phyloP scores from a whole-genome alignment of 1,139 yeast species.

The Hyphopichia fennica region DNA sequence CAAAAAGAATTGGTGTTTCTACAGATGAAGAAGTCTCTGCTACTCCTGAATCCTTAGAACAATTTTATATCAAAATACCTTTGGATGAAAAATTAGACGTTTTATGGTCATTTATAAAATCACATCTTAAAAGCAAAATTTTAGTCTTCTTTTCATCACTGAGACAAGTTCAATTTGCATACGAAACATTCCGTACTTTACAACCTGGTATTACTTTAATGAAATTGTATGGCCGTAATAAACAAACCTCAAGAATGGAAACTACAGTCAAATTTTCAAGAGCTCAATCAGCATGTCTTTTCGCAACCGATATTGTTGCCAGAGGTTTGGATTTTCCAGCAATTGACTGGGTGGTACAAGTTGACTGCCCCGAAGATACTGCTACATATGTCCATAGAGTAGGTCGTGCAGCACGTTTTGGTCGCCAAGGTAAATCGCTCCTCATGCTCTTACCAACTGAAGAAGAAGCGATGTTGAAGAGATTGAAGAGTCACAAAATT shows the following conservation, averaged over 20 bases:
- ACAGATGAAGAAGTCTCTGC: slow-evolving; percentile 50
- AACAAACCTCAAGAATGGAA: slow-evolving; percentile 90
- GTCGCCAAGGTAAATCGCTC: slow-evolving; percentile 83
- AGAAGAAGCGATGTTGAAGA: slow-evolving; percentile 71
- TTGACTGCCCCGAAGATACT: slow-evolving; percentile 94
- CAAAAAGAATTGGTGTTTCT: slow-evolving; percentile 68
- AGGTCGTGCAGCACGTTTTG: slow-evolving; percentile 94
- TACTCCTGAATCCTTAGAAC: slow-evolving; percentile 85
- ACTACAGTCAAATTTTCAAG: slow-evolving; percentile 82
- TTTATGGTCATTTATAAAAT: slow-evolving; percentile 84
- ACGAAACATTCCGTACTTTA: slow-evolving; percentile 84
- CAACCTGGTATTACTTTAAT: slow-evolving; percentile 95
- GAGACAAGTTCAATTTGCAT: slow-evolving; percentile 91
- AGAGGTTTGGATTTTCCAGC: slow-evolving; percentile 97
- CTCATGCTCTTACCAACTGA: slow-evolving; percentile 83
- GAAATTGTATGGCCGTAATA: slow-evolving; percentile 94
- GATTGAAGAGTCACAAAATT: slow-evolving; percentile 62
- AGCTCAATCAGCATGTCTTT: slow-evolving; percentile 83
- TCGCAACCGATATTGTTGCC: slow-evolving; percentile 97
- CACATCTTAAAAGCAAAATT: slow-evolving; percentile 83
- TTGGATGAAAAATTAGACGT: slow-evolving; percentile 82
- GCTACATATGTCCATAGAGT: slow-evolving; percentile 96
- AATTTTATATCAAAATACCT: slow-evolving; percentile 70
- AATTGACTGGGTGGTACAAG: slow-evolving; percentile 95
- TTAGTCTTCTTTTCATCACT: slow-evolving; percentile 90